Evolutionary conservation across 78 protist species (phyloP).

Genomic region (Chrysochromulina tobinii): DNA sequence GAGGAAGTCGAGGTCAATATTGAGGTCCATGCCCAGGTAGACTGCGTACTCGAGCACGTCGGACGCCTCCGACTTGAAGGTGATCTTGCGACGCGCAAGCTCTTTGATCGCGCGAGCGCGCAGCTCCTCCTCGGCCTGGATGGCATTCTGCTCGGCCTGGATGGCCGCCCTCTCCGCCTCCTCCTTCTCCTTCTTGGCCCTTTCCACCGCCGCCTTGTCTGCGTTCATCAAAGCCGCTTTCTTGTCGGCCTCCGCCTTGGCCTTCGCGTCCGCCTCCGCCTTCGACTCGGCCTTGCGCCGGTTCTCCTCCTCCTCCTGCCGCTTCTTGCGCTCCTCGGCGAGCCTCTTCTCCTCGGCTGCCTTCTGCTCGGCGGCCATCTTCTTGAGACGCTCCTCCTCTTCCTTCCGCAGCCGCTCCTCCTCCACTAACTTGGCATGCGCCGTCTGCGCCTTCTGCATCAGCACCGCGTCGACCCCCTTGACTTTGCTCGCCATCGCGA

Average conservation of each 20-base stretch:
- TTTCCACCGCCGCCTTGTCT: background rate
- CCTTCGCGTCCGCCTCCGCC: background rate
- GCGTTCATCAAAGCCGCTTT: background rate
- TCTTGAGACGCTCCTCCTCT: background rate
- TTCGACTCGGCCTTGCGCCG: background rate
- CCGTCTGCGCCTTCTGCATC: background rate
- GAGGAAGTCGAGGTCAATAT: background rate
- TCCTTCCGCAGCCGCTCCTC: background rate
- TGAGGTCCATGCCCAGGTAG: background rate
- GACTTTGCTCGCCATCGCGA: background rate
- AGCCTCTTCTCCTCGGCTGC: background rate
- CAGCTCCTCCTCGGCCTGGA: background rate
- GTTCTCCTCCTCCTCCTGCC: too few relatives aligned
- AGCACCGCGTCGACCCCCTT: background rate
- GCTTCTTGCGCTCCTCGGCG: background rate
- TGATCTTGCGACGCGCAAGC: too few relatives aligned
- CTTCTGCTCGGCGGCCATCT: background rate
- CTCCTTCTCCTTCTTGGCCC: background rate
- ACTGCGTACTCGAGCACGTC: slow-evolving; percentile 18
- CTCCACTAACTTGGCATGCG: background rate
- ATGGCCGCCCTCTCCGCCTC: background rate
- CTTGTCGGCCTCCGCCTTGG: background rate
- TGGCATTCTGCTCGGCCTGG: background rate
- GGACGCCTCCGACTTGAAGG: background rate
- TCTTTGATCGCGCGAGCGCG: too few relatives aligned